phyloP scores from a whole-genome alignment of 345 rosid species.

The Melaleuca quinquenervia region DNA sequence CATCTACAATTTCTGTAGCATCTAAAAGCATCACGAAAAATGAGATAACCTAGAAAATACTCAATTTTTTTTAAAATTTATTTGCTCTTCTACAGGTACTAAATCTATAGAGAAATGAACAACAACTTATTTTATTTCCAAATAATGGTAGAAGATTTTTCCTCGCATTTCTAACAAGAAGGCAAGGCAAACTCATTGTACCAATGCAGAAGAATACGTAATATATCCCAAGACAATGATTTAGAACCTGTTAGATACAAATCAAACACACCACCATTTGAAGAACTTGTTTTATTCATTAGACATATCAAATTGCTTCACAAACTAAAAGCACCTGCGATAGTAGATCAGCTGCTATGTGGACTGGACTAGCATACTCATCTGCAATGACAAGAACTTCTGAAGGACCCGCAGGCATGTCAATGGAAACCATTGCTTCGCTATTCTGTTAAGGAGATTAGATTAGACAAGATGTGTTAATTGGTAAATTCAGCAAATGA shows the following conservation, averaged over 20 bases:
- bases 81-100: neutral
- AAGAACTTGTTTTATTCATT: neutral
- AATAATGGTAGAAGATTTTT: neutral
- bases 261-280: neutral
- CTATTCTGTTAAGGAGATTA: conserved; percentile 50
- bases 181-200: neutral
- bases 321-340: conserved; percentile 53
- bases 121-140: neutral
- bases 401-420: conserved; percentile 99
- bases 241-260: neutral
- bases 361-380: conserved; percentile 63
- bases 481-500: neutral
- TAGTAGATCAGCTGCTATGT: conserved; percentile 88
- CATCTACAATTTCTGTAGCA: neutral
- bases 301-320: neutral
- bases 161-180: neutral
- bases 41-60: neutral
- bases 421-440: conserved; percentile 97
- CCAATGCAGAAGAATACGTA: neutral
- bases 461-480: neutral
- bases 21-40: neutral
- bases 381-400: conserved; percentile 95
- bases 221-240: neutral
- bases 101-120: neutral
- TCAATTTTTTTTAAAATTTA: fast-evolving